Base-by-base conservation (phyloP, 805 yeast species). In the Ogataea kodamae region DNA sequence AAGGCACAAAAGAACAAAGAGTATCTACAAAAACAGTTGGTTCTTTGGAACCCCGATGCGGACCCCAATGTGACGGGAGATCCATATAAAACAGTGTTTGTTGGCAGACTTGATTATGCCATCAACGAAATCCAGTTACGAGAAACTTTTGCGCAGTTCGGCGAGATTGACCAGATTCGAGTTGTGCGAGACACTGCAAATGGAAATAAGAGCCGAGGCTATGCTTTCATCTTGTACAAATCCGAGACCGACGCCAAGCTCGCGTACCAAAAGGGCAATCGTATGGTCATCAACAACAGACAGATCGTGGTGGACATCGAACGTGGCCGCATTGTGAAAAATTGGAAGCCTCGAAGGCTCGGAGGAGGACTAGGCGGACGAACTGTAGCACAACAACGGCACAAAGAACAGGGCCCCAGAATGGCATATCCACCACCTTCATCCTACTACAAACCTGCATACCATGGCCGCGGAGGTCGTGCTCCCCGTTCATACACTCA, bases 341-440 rank as follows among this genome's bases (percentile, higher is more conserved):
- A 69, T 45, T 84, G 89, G 82, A 70, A 68, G 35, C 92, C 94
- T 1, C 54, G 82, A 47, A 56, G 90, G 39, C 64, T 90, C 3
- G 96, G 96, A 1, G 97, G 97, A 4, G 97, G 97, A 0, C 59
- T 84, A n/a, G 97, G 97, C 4, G 96, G 96, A 1, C 42, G 61
- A 33, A 29, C 30, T 11, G 35, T 39, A 18, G 39, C 30, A 4
- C 37, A 34, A 18, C 33, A 37, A 12, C 38, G 26, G 22, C 28
- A 22, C 11, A 28, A 7, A 9, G 37, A 24, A 22, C 31, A 33
- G n/a, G 32, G 25, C 14, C 26, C 37, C 5, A 39, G 38, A 24
- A 39, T 32, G 23, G 27, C 36, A 39, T 48, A 43, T 35, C 49
- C 49, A 6, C 50, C 52, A 3, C 50, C 50, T 1, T 10, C 42